A percentile compares a stretch with the other conserved stretches of the same genome.
Evolutionary conservation across 768 basidiomycete species (phyloP).

Genomic region (Russula sp.): DNA sequence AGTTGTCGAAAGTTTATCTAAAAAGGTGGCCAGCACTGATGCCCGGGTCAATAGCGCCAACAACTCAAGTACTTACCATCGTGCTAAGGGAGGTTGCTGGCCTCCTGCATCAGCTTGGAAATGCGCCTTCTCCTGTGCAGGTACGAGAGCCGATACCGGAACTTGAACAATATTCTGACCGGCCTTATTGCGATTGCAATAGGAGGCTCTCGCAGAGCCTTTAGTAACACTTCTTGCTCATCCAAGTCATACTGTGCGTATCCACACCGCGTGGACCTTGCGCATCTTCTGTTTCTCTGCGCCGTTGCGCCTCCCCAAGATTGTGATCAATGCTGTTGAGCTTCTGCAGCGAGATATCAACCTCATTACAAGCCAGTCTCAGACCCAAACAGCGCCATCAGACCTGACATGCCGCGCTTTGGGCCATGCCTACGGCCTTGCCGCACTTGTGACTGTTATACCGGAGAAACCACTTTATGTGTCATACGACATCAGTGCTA

Average conservation of each 20-base stretch:
- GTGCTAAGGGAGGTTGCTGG: conserved; percentile 80
- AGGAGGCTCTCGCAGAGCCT: conserved; percentile 80
- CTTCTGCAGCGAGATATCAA: conserved; percentile 78
- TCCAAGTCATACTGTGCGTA: conserved; percentile 79
- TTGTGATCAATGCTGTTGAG: conserved; percentile 69
- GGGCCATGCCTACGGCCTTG: conserved; percentile 87
- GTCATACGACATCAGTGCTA: conserved; percentile 87
- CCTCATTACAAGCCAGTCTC: conserved; percentile 38
- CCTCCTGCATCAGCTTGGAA: conserved; percentile 82
- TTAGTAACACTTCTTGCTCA: conserved; percentile 80
- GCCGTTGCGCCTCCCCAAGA: conserved; percentile 75
- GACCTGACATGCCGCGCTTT: conserved; percentile 67
- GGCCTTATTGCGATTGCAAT: background rate
- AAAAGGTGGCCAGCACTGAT: conserved; percentile 92
- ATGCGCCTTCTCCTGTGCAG: conserved; percentile 85
- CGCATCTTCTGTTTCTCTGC: conserved; percentile 88
- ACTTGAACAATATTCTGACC: background rate
- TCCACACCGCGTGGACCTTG: conserved; percentile 81
- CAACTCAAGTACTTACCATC: conserved; percentile 58
- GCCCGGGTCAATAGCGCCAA: conserved; percentile 72
- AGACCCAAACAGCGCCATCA: conserved; percentile 58
- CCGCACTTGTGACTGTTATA: conserved; percentile 79
- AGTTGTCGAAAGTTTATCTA: conserved; percentile 72
- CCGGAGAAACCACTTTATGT: conserved; percentile 87
- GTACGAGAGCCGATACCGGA: conserved; percentile 28